Evolutionary conservation across 768 basidiomycete species (phyloP), one percentile per base, ranked within the genome.

Genomic region (Steccherinum ochraceum): DNA sequence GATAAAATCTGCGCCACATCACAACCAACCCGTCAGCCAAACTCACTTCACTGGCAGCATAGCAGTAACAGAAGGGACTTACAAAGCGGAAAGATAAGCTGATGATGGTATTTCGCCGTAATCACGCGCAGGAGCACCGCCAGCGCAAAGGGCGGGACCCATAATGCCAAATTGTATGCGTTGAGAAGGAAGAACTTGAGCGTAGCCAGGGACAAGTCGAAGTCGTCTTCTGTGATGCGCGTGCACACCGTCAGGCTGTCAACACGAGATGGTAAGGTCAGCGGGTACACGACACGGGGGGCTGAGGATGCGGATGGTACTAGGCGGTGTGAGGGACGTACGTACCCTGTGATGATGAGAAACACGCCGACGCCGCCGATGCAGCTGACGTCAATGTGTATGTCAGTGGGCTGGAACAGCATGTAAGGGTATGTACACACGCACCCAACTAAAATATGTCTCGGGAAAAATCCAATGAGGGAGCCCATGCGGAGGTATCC

Each of bases 291-390:
- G n/a, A n/a, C n/a, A n/a, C n/a, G n/a, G n/a, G n/a, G n/a, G n/a
- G n/a, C n/a, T 35, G 30, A 35, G 7, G 7, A 35, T 35, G 7
- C 30, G 7, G 7, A 16, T 35, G 30, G 7, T 35, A 35, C 16
- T n/a, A n/a, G n/a, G n/a, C n/a, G n/a, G n/a, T n/a, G n/a, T n/a
- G n/a, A 35, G 30, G 16, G 7, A 35, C 7, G 30, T 16, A 60
- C 77, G 51, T 57, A 89, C 86, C 92, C 93, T 0, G 94, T 97
- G 58, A 86, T 75, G 40, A 97, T 80, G 43, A 99, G 73, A 67
- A 98, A 99, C 7, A 85, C 81, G 13, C 95, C 95, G 25, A 98
- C 91, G n/a, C 95, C 94, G 10, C 94, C 94, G 39, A 97, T 97
- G 60, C 87, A 88, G 12, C 83, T 83, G 12, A 49, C 27, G 45